Evolutionary conservation across 352 stramenopile species (phyloP).

Genomic region (Phytophthora citrophthora): DNA sequence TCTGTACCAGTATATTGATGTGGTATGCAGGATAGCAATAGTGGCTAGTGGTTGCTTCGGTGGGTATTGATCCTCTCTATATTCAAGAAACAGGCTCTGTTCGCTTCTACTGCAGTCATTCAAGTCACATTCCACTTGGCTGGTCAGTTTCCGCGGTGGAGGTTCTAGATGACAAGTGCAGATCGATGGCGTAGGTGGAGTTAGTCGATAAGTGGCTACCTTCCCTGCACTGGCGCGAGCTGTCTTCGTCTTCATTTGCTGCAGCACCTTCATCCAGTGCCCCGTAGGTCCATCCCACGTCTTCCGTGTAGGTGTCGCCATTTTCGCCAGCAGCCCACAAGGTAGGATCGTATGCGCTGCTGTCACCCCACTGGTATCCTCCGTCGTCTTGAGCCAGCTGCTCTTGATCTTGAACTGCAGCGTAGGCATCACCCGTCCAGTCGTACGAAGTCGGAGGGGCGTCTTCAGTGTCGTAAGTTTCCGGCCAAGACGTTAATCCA

Average conservation of each 20-base stretch:
- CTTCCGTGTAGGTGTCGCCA: constrained; percentile 13
- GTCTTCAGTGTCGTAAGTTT: not conserved
- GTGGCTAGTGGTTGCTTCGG: not conserved
- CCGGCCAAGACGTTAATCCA: not conserved
- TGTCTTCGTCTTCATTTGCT: constrained; percentile 16
- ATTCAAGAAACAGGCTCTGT: constrained; percentile 38
- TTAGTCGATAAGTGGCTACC: constrained; percentile 46
- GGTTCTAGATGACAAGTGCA: constrained; percentile 34
- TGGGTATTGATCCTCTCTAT: constrained; percentile 29
- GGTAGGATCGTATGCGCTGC: constrained; percentile 17
- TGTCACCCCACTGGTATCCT: constrained; percentile 11
- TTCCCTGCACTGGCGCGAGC: not conserved
- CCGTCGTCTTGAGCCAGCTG: not conserved
- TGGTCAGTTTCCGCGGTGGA: constrained; percentile 24
- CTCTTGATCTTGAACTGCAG: constrained; percentile 10
- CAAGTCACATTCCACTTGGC: constrained; percentile 19
- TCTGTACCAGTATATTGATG: constrained; percentile 19
- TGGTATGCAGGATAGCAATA: constrained; percentile 12
- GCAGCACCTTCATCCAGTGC: constrained; percentile 6
- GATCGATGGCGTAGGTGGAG: constrained; percentile 63
- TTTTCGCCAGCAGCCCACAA: constrained; percentile 18
- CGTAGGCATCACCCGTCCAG: not conserved
- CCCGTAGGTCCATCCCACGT: constrained; percentile 18
- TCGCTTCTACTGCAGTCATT: constrained; percentile 18
- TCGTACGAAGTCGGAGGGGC: constrained; percentile 1